phyloP scores from a whole-genome alignment of 495 filamentous ascomycete genomes.

The Aspergillus coremiiformis region DNA sequence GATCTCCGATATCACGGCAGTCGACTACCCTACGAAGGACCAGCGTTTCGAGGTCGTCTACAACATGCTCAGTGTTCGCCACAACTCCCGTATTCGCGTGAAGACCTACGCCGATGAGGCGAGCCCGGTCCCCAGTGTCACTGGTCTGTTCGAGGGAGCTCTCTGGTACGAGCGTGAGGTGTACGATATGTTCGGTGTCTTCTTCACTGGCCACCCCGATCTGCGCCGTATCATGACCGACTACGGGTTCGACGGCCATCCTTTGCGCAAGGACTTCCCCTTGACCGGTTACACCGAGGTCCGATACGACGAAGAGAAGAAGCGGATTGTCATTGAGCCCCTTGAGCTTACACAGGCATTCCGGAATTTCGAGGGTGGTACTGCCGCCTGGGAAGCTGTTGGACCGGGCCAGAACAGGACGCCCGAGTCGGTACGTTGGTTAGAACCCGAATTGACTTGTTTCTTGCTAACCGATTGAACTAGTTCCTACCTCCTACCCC shows the following conservation, averaged over 20 bases:
- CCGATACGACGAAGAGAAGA: slow-evolving; percentile 98
- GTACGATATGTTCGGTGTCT: slow-evolving; percentile 96
- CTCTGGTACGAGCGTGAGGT: slow-evolving; percentile 99
- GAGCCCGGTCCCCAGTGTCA: slow-evolving; percentile 85
- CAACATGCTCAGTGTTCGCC: slow-evolving; percentile 89
- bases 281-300: slow-evolving; percentile 98
- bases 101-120: slow-evolving; percentile 99
- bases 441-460: background rate
- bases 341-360: slow-evolving; percentile 98
- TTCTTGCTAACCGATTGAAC: background rate
- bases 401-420: slow-evolving; percentile 71
- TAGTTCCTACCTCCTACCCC: slow-evolving; percentile 89
- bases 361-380: slow-evolving; percentile 92
- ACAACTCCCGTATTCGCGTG: slow-evolving; percentile 93
- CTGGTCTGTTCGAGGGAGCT: slow-evolving; percentile 80
- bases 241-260: slow-evolving; percentile 98
- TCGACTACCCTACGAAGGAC: slow-evolving; percentile 90
- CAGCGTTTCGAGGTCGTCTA: slow-evolving; percentile 98
- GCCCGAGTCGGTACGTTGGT: slow-evolving; percentile 57
- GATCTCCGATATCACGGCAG: slow-evolving; percentile 82
- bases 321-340: slow-evolving; percentile 95
- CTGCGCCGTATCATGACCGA: slow-evolving; percentile 98
- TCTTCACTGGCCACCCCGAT: slow-evolving; percentile 93
- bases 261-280: slow-evolving; percentile 95
- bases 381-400: slow-evolving; percentile 74